phyloP scores from a whole-genome alignment of 441 rosid species.

The Populus hybrid region DNA sequence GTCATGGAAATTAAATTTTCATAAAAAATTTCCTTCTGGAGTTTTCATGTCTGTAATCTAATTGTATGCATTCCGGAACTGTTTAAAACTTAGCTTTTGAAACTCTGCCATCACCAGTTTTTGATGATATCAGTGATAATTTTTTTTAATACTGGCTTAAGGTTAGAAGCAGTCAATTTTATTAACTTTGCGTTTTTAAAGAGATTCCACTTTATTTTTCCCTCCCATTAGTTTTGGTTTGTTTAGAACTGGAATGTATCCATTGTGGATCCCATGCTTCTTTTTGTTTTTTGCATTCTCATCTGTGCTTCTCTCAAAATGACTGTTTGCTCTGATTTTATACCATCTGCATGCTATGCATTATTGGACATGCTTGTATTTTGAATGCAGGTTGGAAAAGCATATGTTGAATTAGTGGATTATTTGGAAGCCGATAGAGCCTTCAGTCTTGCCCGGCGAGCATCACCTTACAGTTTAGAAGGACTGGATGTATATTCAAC shows the following conservation, averaged over 20 bases:
- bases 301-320: background rate
- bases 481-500: slow-evolving; percentile 96
- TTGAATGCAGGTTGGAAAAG: slow-evolving; percentile 83
- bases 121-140: background rate
- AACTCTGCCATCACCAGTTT: background rate
- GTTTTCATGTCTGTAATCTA: background rate
- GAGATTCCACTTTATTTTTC: background rate
- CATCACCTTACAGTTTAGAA: slow-evolving; percentile 87
- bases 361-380: slow-evolving; percentile 7
- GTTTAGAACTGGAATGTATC: background rate
- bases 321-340: background rate
- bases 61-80: background rate
- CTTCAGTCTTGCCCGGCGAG: slow-evolving; percentile 73
- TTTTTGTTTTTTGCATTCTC: background rate
- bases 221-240: background rate
- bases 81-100: background rate
- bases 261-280: background rate
- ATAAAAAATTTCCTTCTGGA: too few species aligned
- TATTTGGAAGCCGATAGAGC: slow-evolving; percentile 90
- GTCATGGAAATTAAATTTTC: too few species aligned
- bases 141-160: background rate
- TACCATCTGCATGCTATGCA: background rate
- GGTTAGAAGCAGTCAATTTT: background rate
- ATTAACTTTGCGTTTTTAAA: background rate
- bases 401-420: slow-evolving; percentile 82